These are phyloP conservation scores for Xylaria cubensis DNA, from an alignment of 495 filamentous ascomycete species.

Conservation along the genomic window DNA sequence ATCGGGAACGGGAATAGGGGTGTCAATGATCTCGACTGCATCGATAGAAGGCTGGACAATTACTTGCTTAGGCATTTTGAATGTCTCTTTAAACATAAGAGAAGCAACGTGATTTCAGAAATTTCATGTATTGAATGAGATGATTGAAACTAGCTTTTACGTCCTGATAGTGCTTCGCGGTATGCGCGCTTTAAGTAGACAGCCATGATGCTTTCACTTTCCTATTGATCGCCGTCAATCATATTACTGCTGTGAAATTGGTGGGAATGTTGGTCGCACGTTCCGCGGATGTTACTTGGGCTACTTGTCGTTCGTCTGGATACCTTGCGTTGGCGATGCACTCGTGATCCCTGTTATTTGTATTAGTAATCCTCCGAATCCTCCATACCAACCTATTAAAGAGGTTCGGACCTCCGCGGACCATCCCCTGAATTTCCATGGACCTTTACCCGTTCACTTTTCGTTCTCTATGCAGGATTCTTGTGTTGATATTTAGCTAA, in stretches of 20 bases:
- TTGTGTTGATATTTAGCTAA: neutral
- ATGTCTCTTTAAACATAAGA: neutral
- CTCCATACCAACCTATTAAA: neutral
- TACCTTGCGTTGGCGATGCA: neutral
- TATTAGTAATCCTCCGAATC: conserved; percentile 11
- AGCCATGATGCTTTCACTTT: neutral
- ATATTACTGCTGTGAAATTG: neutral
- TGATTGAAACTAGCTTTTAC: neutral
- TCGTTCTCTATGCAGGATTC: neutral
- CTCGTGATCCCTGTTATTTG: neutral
- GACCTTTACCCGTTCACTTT: neutral
- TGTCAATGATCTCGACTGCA: conserved; percentile 65
- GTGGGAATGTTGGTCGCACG: neutral
- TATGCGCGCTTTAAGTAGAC: neutral
- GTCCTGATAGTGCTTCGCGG: conserved; percentile 2
- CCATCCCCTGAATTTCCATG: neutral
- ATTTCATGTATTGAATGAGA: neutral
- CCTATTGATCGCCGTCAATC: neutral
- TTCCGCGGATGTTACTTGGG: conserved; percentile 8
- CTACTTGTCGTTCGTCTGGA: neutral
- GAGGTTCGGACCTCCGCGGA: conserved; percentile 15
- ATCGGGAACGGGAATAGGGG: conserved; percentile 64
- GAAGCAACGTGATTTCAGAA: neutral
- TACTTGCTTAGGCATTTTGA: conserved; percentile 31
- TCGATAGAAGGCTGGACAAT: conserved; percentile 26